Base-by-base conservation (phyloP, 2,329 filamentous ascomycete genomes). In the Chrysoporthe cubensis region DNA sequence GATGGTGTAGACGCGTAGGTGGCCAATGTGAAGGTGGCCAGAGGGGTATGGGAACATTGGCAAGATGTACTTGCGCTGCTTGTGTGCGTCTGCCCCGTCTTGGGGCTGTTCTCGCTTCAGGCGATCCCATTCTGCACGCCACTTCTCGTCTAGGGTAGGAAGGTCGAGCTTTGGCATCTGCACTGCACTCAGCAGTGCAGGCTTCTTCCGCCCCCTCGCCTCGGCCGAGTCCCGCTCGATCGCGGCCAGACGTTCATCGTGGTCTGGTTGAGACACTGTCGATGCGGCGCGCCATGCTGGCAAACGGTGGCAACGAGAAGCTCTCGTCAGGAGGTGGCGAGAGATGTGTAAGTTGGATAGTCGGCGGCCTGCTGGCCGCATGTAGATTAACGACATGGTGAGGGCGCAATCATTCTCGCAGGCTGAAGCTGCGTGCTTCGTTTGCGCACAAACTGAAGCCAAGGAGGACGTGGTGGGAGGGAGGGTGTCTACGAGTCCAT, bases 11-110 rank as follows among this genome's bases (percentile, higher is more conserved):
- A 96, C 93, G 59, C 94, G 89, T 50, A 97, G 82, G 77, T 97
- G 94, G 16, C 94, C 94, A 69, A 97, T 88, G 77, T 97, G 94
- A 40, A 97, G 85, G 42, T 89, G 90, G 42, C 94, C 94, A 0
- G 94, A 97, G 0, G 94, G 94, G 77, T 97, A 97, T 0, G 94
- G 94, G 76, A 97, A 97, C 94, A 97, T 97, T 71, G 94, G 90
- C 65, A 97, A 83, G 70, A 97, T 88, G 77, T 95, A 97, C 78
- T 83, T 84, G 67, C 79, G 79, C 54, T 79, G 73, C 46, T 78
- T 71, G 32, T 63, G 9, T 32, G 59, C 42, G 14, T 50, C 34
- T 65, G 69, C 59, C 43, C 71, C 73, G 61, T 72, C 64, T 14
- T 63, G 71, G 44, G 71, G 14, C 37, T 69, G 56, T 34, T 65